Evolutionary conservation across 2,329 filamentous ascomycete genomes (phyloP).

Genomic region (Cordyceps cateniannulata): DNA sequence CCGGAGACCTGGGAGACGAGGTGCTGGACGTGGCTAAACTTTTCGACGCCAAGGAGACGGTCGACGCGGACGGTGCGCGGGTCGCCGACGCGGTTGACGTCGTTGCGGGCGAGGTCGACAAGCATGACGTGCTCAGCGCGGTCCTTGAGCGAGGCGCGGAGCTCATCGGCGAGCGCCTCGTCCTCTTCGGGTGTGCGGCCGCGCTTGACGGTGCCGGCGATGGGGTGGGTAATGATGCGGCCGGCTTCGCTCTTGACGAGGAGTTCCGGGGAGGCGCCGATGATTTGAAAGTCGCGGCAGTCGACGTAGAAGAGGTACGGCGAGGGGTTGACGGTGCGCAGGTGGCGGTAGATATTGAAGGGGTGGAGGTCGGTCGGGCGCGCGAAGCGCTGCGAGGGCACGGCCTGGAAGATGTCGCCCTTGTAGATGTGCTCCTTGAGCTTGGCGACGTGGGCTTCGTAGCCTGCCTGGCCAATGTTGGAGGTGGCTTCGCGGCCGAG

Average conservation of each 20-base stretch:
- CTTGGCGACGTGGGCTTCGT: conserved; percentile 78
- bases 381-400: conserved; percentile 88
- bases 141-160: conserved; percentile 80
- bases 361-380: conserved; percentile 86
- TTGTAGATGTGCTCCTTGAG: conserved; percentile 86
- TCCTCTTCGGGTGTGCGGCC: conserved; percentile 79
- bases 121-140: conserved; percentile 95
- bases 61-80: conserved; percentile 86
- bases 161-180: conserved; percentile 66
- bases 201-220: conserved; percentile 89
- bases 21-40: conserved; percentile 96
- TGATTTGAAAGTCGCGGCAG: conserved; percentile 87
- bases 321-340: conserved; percentile 95
- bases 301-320: conserved; percentile 96
- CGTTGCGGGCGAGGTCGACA: conserved; percentile 91
- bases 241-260: conserved; percentile 85
- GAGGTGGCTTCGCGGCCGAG: conserved; percentile 76
- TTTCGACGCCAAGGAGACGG: conserved; percentile 86
- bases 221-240: conserved; percentile 90
- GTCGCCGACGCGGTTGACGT: conserved; percentile 92
- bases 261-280: conserved; percentile 90
- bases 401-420: conserved; percentile 96
- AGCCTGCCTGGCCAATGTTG: conserved; percentile 83
- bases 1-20: conserved; percentile 94
- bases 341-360: conserved; percentile 95